phyloP scores from a whole-genome alignment of 108 stramenopile genomes.

The Pseudonitzschia multistriata region DNA sequence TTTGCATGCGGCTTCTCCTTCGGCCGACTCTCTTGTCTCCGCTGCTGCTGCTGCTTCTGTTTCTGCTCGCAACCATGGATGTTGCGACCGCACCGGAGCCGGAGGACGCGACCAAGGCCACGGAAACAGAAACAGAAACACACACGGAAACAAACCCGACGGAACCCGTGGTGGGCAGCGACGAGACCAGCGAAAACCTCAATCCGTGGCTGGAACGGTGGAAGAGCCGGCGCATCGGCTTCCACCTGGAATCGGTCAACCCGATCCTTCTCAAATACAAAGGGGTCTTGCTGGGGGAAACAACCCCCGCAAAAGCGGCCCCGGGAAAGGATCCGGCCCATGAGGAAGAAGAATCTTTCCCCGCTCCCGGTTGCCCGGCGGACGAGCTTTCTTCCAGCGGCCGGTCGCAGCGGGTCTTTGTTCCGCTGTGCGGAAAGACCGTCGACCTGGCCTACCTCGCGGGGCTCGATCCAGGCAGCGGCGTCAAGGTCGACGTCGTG shows the following conservation, averaged over 20 bases:
- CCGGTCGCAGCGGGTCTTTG: slow-evolving; percentile 46
- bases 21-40: not conserved
- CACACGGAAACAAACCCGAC: too few species aligned
- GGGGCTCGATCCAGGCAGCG: slow-evolving; percentile 12
- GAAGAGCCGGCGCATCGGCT: slow-evolving; percentile 23
- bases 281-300: not conserved
- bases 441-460: slow-evolving; percentile 78
- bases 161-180: too few species aligned
- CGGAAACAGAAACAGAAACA: too few species aligned
- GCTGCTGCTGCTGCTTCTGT: not conserved
- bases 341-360: not conserved
- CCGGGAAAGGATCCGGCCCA: not conserved
- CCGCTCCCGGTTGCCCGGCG: not conserved
- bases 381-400: not conserved
- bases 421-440: slow-evolving; percentile 88
- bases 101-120: too few species aligned
- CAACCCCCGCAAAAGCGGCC: not conserved
- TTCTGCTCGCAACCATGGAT: too few species aligned
- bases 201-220: slow-evolving; percentile 26
- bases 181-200: slow-evolving; percentile 3
- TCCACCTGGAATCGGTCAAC: slow-evolving; percentile 35
- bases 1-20: not conserved
- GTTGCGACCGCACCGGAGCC: too few species aligned
- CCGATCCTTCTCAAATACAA: slow-evolving; percentile 15
- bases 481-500: slow-evolving; percentile 38